Percentiles rank a stretch among this genome's conserved stretches.
Conservation (phyloP, 2,329 filamentous ascomycete species). For the Alternaria gaisen region DNA sequence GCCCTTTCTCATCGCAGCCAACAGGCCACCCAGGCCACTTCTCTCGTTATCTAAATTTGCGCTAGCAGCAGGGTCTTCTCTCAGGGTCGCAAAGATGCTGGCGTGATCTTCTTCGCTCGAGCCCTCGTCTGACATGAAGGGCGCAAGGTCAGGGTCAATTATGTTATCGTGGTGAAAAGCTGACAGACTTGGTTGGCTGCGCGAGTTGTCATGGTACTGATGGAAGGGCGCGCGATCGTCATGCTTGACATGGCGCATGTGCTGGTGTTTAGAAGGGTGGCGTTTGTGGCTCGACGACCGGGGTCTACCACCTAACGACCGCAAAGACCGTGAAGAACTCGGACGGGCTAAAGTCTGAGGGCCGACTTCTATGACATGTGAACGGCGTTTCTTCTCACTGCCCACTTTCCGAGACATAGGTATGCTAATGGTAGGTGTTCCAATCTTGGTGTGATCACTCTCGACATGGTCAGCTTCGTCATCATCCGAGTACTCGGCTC, state of each 20-base stretch:
- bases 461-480: conserved; percentile 40
- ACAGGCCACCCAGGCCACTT: conserved; percentile 73
- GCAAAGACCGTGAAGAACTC: conserved; percentile 90
- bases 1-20: conserved; percentile 78
- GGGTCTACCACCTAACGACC: conserved; percentile 74
- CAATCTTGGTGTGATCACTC: conserved; percentile 54
- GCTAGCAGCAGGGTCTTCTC: conserved; percentile 66
- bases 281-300: conserved; percentile 82
- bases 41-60: conserved; percentile 77
- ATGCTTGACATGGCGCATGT: conserved; percentile 78
- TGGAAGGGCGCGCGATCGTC: conserved; percentile 91
- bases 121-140: conserved; percentile 93
- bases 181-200: conserved; percentile 73
- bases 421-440: conserved; percentile 70
- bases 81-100: conserved; percentile 81
- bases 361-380: conserved; percentile 89
- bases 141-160: conserved; percentile 93
- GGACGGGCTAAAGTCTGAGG: conserved; percentile 78
- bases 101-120: conserved; percentile 93
- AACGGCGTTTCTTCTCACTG: conserved; percentile 82
- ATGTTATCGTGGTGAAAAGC: conserved; percentile 99
- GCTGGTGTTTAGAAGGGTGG: conserved; percentile 86
- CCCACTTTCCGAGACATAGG: conserved; percentile 71
- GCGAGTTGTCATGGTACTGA: conserved; percentile 74
- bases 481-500: conserved; percentile 29